These are phyloP conservation scores for Orychophragmus violaceus DNA, from an alignment of 345 rosid species.

Conservation along the genomic window DNA sequence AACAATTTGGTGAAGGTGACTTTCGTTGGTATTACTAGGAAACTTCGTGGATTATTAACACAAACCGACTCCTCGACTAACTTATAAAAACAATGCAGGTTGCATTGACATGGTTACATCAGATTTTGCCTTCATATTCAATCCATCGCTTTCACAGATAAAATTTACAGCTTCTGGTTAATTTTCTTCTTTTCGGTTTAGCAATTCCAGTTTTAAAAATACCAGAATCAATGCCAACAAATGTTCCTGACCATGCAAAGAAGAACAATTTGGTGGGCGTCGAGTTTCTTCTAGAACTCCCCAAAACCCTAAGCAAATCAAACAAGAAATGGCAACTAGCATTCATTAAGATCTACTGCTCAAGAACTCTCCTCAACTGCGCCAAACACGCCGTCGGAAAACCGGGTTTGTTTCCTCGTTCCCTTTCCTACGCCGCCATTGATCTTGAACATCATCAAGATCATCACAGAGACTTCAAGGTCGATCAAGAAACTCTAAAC, in stretches of 20 bases:
- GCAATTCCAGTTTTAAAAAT: not conserved
- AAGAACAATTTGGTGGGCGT: conserved; percentile 8
- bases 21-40: conserved; percentile 2
- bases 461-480: conserved; percentile 14
- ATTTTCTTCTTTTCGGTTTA: conserved; percentile 5
- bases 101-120: not conserved
- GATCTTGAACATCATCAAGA: conserved; percentile 5
- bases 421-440: conserved; percentile 25
- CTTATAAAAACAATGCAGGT: not conserved
- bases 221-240: conserved; percentile 13
- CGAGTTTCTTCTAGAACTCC: conserved; percentile 29
- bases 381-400: not conserved
- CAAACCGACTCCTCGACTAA: not conserved
- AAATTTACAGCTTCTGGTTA: not conserved
- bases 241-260: conserved; percentile 18
- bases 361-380: conserved; percentile 38
- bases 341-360: conserved; percentile 43
- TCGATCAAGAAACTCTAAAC: conserved; percentile 31
- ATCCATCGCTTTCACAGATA: conserved; percentile 12
- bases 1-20: not conserved
- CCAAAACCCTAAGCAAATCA: conserved; percentile 26
- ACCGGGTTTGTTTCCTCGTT: conserved; percentile 6
- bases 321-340: conserved; percentile 54
- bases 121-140: not conserved
- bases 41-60: conserved; percentile 10